A percentile compares a stretch with the other conserved stretches of the same genome.
phyloP scores from a whole-genome alignment of 2,329 filamentous ascomycete species.

The Raffaelea albimanens region DNA sequence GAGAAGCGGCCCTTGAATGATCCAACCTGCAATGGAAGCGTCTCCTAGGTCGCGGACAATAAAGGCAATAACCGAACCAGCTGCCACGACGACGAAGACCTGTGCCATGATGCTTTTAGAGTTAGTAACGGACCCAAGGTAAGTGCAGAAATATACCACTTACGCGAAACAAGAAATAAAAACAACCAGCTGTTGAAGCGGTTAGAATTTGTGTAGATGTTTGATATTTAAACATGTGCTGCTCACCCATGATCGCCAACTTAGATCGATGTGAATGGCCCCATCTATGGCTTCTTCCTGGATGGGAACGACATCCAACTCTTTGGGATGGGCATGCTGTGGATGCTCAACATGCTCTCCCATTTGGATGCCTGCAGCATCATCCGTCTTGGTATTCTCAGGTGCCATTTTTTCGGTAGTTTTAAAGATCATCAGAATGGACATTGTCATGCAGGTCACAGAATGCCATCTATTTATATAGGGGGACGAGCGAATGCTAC shows the following conservation, averaged over 20 bases:
- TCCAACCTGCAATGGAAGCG: slow-evolving; percentile 40
- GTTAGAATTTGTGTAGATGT: background rate
- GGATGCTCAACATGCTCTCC: background rate
- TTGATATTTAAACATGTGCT: too few species aligned
- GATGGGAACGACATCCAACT: slow-evolving; percentile 12
- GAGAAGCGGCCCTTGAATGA: slow-evolving; percentile 46
- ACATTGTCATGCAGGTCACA: background rate
- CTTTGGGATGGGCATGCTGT: slow-evolving; percentile 3
- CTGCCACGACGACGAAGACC: slow-evolving; percentile 45
- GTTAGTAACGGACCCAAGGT: background rate
- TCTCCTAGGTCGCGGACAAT: slow-evolving; percentile 44
- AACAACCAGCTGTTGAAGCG: slow-evolving; percentile 20
- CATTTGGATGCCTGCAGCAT: background rate
- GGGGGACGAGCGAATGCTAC: background rate
- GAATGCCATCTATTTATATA: too few species aligned
- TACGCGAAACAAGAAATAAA: slow-evolving; percentile 39
- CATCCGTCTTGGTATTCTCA: background rate
- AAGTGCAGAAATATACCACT: slow-evolving; percentile 11
- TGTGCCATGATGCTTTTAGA: slow-evolving; percentile 36
- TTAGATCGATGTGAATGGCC: slow-evolving; percentile 34
- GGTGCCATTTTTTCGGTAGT: background rate
- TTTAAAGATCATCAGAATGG: too few species aligned
- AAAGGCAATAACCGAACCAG: slow-evolving; percentile 46
- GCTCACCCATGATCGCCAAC: slow-evolving; percentile 46
- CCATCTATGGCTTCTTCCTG: slow-evolving; percentile 20